Evolutionary conservation across 225 moss, liverwort and hornwort genomes (phyloP), one percentile per base, ranked within the genome.

Genomic region (Anthoceros angustus): DNA sequence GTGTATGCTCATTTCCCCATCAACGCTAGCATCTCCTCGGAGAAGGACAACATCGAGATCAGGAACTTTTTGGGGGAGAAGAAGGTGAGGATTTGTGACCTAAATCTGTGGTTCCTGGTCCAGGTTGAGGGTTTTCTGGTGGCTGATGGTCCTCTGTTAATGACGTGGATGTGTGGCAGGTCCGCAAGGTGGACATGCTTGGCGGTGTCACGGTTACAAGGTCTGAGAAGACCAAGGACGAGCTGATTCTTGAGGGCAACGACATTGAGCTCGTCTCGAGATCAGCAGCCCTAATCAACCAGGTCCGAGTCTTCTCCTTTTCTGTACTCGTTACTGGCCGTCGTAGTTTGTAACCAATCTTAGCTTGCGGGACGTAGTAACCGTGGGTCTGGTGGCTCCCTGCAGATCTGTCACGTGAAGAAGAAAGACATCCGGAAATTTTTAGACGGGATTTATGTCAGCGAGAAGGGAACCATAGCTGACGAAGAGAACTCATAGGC

Each of bases 1-100:
- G 87, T 87, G 74, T 87, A 87, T 64, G 85, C 85, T n/a, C 87
- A 87, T 70, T 87, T 87, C 26, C 88, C 88, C 9, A 88, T 88
- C 78, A 88, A 88, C 68, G 88, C 85, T 14, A 84, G 84, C 73
- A 89, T 89, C 49, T 74, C 80, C 24, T 49, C 61, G 42, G 86
- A 67, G 72, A 86, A 86, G 70, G 69, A 83, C 76, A 80, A 32
- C 73, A 86, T 89, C 73, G 86, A 86, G 75, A 86, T 86, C 77
- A 77, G 89, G 62, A 89, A 89, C 75, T 89, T 89, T 62, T 61
- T 86, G 71, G 86, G 86, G 43, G 86, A 89, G 82, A 89, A 89
- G 79, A 86, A 78, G 86, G 89, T 89, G 72, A 21, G 67, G 23
- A 8, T 26, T 63, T 12, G 41, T 5, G 11, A 50, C 23, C 32